These are phyloP conservation scores for Cadophora gregata DNA, from an alignment of 2,329 filamentous ascomycete genomes.

Conservation along the genomic window DNA sequence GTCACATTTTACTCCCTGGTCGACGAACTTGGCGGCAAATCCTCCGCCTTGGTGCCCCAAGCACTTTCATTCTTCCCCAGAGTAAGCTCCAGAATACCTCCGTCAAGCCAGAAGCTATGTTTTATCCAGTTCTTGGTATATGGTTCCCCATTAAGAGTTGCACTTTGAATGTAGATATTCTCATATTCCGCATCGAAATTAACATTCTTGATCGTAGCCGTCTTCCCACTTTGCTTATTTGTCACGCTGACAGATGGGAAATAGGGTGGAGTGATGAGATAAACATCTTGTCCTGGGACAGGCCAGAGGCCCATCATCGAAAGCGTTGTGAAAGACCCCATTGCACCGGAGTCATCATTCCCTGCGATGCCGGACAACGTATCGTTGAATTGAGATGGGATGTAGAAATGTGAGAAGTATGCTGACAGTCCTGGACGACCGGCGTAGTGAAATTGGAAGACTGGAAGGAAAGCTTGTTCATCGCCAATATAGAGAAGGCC, in stretches of 20 bases:
- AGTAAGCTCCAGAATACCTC: slow-evolving; percentile 66
- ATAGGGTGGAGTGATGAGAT: slow-evolving; percentile 71
- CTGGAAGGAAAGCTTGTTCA: slow-evolving; percentile 65
- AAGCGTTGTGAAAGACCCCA: slow-evolving; percentile 46
- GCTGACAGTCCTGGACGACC: slow-evolving; percentile 57
- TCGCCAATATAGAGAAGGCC: slow-evolving; percentile 70
- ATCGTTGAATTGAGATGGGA: slow-evolving; percentile 65
- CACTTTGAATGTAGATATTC: slow-evolving; percentile 68
- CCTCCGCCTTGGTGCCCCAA: slow-evolving; percentile 65
- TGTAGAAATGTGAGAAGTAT: slow-evolving; percentile 64
- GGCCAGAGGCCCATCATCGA: slow-evolving; percentile 58
- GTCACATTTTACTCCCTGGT: background rate
- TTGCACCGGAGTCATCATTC: slow-evolving; percentile 73
- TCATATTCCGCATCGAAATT: slow-evolving; percentile 65
- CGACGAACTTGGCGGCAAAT: slow-evolving; percentile 63
- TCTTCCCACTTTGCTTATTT: slow-evolving; percentile 61
- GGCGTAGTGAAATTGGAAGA: slow-evolving; percentile 74
- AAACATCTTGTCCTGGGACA: slow-evolving; percentile 71
- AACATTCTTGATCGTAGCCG: slow-evolving; percentile 61
- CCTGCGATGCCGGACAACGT: slow-evolving; percentile 66
- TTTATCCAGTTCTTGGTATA: slow-evolving; percentile 73
- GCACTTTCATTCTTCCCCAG: slow-evolving; percentile 64
- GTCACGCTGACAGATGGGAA: slow-evolving; percentile 65
- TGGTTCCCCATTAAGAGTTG: slow-evolving; percentile 61
- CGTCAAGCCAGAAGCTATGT: slow-evolving; percentile 71